Conservation (phyloP, 257 asterid genomes). For the Eustoma russellianum region DNA sequence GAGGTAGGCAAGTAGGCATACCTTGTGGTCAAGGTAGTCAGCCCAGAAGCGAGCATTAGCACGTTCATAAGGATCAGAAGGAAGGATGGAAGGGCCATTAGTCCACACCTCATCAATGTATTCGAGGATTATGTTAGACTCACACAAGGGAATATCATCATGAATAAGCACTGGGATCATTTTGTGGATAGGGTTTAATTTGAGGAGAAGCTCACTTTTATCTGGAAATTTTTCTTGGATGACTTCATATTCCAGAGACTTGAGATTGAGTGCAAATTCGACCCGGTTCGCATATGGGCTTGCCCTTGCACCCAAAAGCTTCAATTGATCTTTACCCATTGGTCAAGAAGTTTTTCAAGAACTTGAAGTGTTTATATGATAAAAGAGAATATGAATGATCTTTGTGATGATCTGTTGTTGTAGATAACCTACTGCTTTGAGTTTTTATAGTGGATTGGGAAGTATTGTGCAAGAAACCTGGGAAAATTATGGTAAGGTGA, state of each 20-base stretch:
- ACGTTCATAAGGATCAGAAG: constrained; percentile 25
- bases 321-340: constrained; percentile 5
- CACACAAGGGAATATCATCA: constrained; percentile 17
- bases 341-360: background rate
- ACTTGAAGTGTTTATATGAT: too few relatives aligned
- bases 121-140: constrained; percentile 24
- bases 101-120: constrained; percentile 32
- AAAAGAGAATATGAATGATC: too few relatives aligned
- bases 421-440: too few relatives aligned
- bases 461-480: too few relatives aligned
- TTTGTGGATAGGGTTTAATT: constrained; percentile 28
- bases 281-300: constrained; percentile 20
- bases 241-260: constrained; percentile 15
- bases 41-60: constrained; percentile 33
- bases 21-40: constrained; percentile 25
- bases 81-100: constrained; percentile 19
- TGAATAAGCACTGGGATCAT: constrained; percentile 31
- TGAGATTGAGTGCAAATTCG: constrained; percentile 27
- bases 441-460: too few relatives aligned
- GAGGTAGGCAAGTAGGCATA: background rate
- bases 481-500: too few relatives aligned
- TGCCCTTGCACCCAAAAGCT: constrained; percentile 10
- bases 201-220: constrained; percentile 29
- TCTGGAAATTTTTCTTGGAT: constrained; percentile 2
- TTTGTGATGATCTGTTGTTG: too few relatives aligned